These are phyloP conservation scores for Novymonas esmeraldas DNA, from an alignment of 208 protist genomes.

Conservation along the genomic window DNA sequence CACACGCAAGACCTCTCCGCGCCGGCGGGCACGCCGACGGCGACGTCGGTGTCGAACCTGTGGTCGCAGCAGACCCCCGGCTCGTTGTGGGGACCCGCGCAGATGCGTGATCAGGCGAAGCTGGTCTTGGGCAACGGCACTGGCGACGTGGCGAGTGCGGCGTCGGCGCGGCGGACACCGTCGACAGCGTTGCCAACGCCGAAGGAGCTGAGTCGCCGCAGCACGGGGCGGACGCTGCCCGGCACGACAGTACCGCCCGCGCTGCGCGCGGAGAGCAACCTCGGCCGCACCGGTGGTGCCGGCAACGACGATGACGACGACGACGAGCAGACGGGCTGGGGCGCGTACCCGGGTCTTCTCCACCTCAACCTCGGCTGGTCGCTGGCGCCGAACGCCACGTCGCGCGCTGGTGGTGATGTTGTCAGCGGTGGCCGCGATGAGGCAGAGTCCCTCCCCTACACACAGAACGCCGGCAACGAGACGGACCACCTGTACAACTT, in stretches of 20 bases:
- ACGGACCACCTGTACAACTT: constrained; percentile 22
- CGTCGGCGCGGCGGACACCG: not conserved
- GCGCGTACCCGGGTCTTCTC: constrained; percentile 20
- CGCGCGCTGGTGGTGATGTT: not conserved
- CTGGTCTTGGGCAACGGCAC: not conserved
- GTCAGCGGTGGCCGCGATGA: not conserved
- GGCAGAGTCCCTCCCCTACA: constrained; percentile 8
- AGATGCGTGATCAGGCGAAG: constrained; percentile 11
- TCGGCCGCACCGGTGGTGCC: not conserved
- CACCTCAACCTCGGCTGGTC: constrained; percentile 17
- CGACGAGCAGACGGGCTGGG: constrained; percentile 23
- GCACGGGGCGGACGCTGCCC: constrained; percentile 11
- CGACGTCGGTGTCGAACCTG: constrained; percentile 14
- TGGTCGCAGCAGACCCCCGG: constrained; percentile 1
- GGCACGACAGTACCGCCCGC: not conserved
- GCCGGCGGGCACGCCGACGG: not conserved
- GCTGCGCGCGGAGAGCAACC: too few species aligned
- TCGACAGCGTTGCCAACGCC: not conserved
- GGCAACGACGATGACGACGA: constrained; percentile 10
- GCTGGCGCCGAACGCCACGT: not conserved
- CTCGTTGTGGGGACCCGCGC: constrained; percentile 13
- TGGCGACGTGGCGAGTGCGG: not conserved
- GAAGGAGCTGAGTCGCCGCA: constrained; percentile 14
- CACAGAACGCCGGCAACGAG: constrained; percentile 11
- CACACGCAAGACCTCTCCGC: constrained; percentile 3